Evolutionary conservation across 2,329 filamentous ascomycete genomes (phyloP).

Genomic region (Cladosporium oxysporum): DNA sequence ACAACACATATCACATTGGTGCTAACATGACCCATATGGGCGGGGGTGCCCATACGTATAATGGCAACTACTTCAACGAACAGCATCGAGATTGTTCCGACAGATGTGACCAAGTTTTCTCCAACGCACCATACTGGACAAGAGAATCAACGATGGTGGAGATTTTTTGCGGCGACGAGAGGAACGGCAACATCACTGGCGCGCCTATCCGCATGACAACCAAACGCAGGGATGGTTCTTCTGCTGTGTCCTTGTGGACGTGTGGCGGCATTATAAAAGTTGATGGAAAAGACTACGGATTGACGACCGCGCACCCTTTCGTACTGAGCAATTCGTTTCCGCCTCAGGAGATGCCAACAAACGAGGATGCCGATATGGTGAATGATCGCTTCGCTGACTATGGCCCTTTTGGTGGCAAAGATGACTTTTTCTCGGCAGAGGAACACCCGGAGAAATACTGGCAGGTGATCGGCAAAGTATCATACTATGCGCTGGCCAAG

Average conservation of each 20-base stretch:
- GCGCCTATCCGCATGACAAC: neutral
- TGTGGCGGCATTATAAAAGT: neutral
- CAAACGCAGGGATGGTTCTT: neutral
- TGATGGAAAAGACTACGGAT: neutral
- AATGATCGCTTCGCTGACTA: neutral
- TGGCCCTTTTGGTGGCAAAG: neutral
- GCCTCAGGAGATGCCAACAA: neutral
- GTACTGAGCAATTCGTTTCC: neutral
- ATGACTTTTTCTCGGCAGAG: neutral
- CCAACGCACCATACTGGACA: neutral
- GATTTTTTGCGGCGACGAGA: neutral
- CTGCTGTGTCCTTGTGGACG: neutral
- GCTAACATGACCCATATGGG: no score
- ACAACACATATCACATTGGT: no score
- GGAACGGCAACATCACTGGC: neutral
- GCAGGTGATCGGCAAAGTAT: neutral
- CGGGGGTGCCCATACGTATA: no score
- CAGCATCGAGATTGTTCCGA: no score
- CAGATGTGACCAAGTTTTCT: neutral
- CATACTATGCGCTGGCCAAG: neutral
- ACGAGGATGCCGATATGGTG: fast-evolving
- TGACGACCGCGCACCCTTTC: neutral
- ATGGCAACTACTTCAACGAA: no score
- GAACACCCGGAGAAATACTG: neutral
- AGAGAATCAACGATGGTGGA: neutral